Conservation (phyloP, 2,329 filamentous ascomycete genomes). For the Colletotrichum echinochloae region DNA sequence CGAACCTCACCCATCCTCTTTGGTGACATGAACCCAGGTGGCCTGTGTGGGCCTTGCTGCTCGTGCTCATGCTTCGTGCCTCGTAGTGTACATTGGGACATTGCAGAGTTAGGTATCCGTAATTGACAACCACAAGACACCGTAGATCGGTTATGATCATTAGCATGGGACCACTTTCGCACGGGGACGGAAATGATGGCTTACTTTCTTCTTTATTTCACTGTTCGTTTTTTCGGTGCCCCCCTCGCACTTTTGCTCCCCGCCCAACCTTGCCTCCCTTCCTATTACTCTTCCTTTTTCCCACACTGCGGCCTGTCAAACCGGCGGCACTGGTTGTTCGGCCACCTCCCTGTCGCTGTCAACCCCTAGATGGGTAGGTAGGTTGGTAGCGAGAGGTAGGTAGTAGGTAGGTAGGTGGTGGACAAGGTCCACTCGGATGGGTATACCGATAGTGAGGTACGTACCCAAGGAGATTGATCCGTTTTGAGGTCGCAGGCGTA, state of each 20-base stretch:
- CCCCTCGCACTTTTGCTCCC: conserved; percentile 8
- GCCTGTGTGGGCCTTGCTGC: conserved; percentile 12
- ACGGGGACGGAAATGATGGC: not conserved
- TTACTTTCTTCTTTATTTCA: not conserved
- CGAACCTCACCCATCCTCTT: conserved; percentile 34
- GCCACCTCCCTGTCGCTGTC: conserved; percentile 5
- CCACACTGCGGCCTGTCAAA: conserved; percentile 14
- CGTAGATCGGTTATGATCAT: conserved; percentile 25
- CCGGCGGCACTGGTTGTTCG: conserved; percentile 18
- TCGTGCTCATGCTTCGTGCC: not conserved
- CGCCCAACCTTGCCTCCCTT: not conserved
- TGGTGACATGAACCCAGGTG: not conserved
- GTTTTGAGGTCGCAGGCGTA: too few relatives aligned
- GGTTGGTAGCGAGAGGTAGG: too few relatives aligned
- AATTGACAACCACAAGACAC: conserved; percentile 19
- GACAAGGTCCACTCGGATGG: not conserved
- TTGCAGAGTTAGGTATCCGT: conserved; percentile 29
- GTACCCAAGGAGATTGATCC: too few relatives aligned
- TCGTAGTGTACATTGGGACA: too few relatives aligned
- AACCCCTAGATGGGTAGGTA: too few relatives aligned
- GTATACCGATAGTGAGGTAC: too few relatives aligned
- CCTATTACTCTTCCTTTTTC: not conserved
- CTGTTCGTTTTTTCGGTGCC: not conserved
- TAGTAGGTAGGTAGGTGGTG: too few relatives aligned
- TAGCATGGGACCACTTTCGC: conserved; percentile 6